phyloP scores from a whole-genome alignment of 2,329 filamentous ascomycete genomes.

The Aspergillus sp. region DNA sequence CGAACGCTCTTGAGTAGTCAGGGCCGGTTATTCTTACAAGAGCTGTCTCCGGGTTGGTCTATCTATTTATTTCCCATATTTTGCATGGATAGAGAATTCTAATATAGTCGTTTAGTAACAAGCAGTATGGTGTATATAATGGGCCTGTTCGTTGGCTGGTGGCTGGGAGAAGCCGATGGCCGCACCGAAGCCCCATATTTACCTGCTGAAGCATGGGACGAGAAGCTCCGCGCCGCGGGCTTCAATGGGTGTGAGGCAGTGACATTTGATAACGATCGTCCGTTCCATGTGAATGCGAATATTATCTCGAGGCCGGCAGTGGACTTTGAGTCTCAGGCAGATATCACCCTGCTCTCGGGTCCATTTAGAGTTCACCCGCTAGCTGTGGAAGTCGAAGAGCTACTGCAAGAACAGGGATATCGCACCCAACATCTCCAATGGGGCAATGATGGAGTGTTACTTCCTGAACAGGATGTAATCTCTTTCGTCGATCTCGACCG shows the following conservation, averaged over 20 bases:
- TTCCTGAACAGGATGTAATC: background rate
- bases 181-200: background rate
- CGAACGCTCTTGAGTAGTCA: slow-evolving; percentile 35
- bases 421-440: background rate
- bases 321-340: background rate
- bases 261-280: background rate
- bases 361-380: background rate
- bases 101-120: background rate
- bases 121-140: background rate
- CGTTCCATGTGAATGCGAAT: background rate
- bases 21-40: slow-evolving; percentile 48
- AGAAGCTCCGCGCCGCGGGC: background rate
- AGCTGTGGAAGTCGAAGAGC: background rate
- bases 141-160: background rate
- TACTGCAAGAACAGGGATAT: background rate
- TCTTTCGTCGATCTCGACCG: background rate
- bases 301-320: background rate
- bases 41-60: slow-evolving; percentile 29
- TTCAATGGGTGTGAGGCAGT: background rate
- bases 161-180: background rate
- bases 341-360: background rate
- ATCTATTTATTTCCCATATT: background rate
- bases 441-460: background rate
- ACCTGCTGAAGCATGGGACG: background rate
- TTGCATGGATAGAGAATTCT: background rate